phyloP scores from a whole-genome alignment of 805 yeast genomes.

The Cyberlindnera xishuangbannaensis region DNA sequence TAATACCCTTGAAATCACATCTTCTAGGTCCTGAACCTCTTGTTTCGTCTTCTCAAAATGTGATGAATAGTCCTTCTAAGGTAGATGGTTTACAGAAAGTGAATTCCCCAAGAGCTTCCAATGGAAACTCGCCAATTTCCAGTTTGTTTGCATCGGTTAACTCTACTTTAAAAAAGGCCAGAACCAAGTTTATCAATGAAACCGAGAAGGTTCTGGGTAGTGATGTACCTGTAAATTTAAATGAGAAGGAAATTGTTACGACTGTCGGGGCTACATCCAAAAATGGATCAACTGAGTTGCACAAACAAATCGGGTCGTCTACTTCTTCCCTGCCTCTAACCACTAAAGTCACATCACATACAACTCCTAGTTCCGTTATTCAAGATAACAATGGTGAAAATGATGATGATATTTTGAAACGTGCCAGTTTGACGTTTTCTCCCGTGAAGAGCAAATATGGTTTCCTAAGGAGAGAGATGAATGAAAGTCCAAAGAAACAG shows the following conservation, averaged over 20 bases:
- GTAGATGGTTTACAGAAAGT: slow-evolving; percentile 8
- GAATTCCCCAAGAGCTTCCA: slow-evolving; percentile 4
- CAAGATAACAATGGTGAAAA: slow-evolving; percentile 1
- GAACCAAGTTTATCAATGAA: slow-evolving; percentile 17
- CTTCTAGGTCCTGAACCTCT: slow-evolving; percentile 2
- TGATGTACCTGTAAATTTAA: slow-evolving; percentile 2
- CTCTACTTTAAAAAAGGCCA: slow-evolving; percentile 21
- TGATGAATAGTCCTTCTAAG: slow-evolving; percentile 4
- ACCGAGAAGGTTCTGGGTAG: slow-evolving; percentile 9
- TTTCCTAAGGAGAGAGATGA: slow-evolving; percentile 21
- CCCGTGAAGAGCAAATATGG: slow-evolving; percentile 27
- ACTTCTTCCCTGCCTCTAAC: neutral
- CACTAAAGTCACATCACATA: neutral
- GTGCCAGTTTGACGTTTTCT: slow-evolving; percentile 18
- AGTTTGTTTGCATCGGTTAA: slow-evolving; percentile 22
- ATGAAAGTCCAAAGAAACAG: slow-evolving; percentile 7
- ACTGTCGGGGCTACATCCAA: too few species aligned
- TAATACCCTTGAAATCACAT: slow-evolving; percentile 2
- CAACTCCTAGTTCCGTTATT: neutral
- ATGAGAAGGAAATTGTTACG: too few species aligned
- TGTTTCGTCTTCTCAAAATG: neutral
- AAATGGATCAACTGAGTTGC: neutral
- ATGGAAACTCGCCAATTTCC: slow-evolving; percentile 21
- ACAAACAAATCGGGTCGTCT: neutral
- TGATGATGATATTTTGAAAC: slow-evolving; percentile 10